phyloP scores from a whole-genome alignment of 441 rosid genomes.

The Codiaeum variegatum region DNA sequence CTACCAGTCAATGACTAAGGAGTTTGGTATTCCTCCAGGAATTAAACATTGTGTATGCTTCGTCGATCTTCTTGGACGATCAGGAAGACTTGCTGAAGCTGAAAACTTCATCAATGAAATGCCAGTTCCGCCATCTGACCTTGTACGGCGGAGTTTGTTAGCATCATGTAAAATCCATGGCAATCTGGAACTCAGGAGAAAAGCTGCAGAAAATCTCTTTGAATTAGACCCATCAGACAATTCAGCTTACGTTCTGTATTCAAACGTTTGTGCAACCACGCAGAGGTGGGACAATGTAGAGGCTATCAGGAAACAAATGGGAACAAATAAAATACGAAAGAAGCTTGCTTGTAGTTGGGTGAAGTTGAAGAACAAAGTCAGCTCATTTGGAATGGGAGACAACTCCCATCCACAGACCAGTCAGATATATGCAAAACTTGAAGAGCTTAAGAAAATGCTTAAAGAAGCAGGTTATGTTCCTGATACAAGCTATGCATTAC shows the following conservation, averaged over 20 bases:
- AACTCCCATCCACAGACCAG: constrained; percentile 48
- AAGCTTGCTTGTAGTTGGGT: constrained; percentile 93
- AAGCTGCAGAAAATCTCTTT: constrained; percentile 60
- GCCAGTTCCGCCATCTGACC: constrained; percentile 59
- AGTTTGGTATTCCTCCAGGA: constrained; percentile 47
- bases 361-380: constrained; percentile 53
- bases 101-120: constrained; percentile 58
- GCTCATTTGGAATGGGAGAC: constrained; percentile 72
- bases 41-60: constrained; percentile 83
- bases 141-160: constrained; percentile 76
- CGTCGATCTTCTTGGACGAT: constrained; percentile 85
- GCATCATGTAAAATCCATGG: constrained; percentile 76
- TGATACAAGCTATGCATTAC: constrained; percentile 69
- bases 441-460: constrained; percentile 68
- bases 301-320: constrained; percentile 69
- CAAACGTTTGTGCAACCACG: constrained; percentile 72
- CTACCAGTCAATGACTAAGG: constrained; percentile 54
- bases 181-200: constrained; percentile 64
- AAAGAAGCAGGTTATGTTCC: constrained; percentile 73
- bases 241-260: constrained; percentile 75
- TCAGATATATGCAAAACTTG: constrained; percentile 60
- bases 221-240: constrained; percentile 70
- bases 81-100: constrained; percentile 75
- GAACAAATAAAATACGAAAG: constrained; percentile 59
- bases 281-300: constrained; percentile 80